phyloP scores from a whole-genome alignment of 208 protist genomes.

The Porcisia deanei region DNA sequence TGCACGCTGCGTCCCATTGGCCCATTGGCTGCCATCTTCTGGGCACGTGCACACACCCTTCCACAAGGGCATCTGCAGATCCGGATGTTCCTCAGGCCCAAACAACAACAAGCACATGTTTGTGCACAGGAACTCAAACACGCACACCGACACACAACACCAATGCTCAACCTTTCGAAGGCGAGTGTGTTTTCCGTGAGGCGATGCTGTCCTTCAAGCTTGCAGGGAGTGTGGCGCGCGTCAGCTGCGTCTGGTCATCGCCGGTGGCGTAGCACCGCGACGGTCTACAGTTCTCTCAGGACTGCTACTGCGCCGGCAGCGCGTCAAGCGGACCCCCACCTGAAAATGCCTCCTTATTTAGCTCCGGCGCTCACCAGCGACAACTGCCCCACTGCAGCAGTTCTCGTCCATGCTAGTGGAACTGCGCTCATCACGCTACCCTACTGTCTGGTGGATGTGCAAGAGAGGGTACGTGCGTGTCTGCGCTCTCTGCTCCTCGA shows the following conservation, averaged over 20 bases:
- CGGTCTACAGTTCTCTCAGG: not conserved
- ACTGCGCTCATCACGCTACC: slow-evolving; percentile 14
- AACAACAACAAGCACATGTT: too few relatives aligned
- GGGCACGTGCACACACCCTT: not conserved
- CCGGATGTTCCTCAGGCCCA: not conserved
- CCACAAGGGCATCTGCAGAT: not conserved
- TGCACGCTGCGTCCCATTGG: not conserved
- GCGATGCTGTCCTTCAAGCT: not conserved
- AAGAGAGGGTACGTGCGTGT: slow-evolving; percentile 12
- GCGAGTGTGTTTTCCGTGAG: not conserved
- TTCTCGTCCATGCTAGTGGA: slow-evolving; percentile 18
- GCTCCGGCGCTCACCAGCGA: too few relatives aligned
- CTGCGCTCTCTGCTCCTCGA: slow-evolving; percentile 11
- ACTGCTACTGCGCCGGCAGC: not conserved
- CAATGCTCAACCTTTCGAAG: not conserved
- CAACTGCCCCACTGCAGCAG: slow-evolving; percentile 17
- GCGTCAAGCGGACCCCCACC: not conserved
- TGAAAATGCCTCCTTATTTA: not conserved
- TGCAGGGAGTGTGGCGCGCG: not conserved
- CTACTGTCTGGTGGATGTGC: slow-evolving; percentile 15
- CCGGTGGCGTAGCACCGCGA: not conserved
- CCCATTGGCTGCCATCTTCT: not conserved
- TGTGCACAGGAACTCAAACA: not conserved
- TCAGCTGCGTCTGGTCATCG: not conserved
- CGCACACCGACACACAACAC: not conserved